phyloP scores from a whole-genome alignment of 805 yeast genomes.

The Candida railenensis region DNA sequence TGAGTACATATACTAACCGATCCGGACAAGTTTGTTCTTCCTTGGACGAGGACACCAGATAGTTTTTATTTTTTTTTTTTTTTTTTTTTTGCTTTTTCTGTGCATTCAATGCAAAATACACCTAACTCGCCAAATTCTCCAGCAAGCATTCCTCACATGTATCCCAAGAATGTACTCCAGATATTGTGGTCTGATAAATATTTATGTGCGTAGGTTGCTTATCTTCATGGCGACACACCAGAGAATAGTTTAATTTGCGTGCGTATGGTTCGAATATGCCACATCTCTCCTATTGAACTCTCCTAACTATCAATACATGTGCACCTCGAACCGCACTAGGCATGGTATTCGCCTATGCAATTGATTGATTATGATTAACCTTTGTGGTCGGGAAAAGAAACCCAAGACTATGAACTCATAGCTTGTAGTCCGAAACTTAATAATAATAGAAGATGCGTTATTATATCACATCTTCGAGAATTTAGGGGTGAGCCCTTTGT shows the following conservation, averaged over 20 bases:
- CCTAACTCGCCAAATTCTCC: too few species aligned
- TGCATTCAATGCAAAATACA: neutral
- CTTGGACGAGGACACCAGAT: neutral
- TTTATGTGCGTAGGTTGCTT: neutral
- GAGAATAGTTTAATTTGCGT: neutral
- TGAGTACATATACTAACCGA: conserved; percentile 7
- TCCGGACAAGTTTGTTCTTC: neutral
- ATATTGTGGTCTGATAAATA: neutral
- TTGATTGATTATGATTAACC: neutral
- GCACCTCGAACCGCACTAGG: too few species aligned
- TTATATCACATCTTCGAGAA: neutral
- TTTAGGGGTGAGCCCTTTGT: too few species aligned
- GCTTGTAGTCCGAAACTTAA: neutral
- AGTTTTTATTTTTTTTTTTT: neutral
- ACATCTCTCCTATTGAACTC: too few species aligned
- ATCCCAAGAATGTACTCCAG: neutral
- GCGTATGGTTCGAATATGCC: neutral
- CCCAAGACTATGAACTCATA: too few species aligned
- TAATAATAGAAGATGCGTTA: neutral
- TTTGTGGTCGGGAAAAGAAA: neutral
- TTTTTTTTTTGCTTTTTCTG: neutral
- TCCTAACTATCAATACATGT: too few species aligned
- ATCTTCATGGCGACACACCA: neutral
- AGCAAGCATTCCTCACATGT: neutral
- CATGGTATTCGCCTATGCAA: neutral